These are phyloP conservation scores for Saccharomycopsis fibuligera DNA, from an alignment of 805 yeast species.

Conservation along the genomic window DNA sequence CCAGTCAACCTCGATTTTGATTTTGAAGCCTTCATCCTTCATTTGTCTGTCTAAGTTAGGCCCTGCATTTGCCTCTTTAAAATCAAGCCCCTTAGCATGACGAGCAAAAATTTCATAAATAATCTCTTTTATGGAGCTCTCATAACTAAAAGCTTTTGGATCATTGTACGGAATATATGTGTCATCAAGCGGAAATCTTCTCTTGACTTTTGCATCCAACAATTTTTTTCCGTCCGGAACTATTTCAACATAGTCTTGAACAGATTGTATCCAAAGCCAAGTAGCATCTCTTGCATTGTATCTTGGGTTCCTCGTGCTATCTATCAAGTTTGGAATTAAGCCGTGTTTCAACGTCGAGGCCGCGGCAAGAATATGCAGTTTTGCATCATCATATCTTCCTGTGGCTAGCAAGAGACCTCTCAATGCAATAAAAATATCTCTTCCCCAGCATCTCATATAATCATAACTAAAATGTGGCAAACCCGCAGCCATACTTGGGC, in stretches of 20 bases:
- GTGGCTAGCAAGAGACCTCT: conserved; percentile 78
- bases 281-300: conserved; percentile 96
- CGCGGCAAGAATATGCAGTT: conserved; percentile 73
- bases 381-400: conserved; percentile 75
- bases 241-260: conserved; percentile 68
- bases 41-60: conserved; percentile 81
- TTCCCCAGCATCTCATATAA: conserved; percentile 97
- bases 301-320: conserved; percentile 89
- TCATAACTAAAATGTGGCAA: conserved; percentile 87
- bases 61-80: conserved; percentile 95
- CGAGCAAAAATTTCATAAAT: conserved; percentile 77
- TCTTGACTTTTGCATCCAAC: conserved; percentile 61
- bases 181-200: conserved; percentile 90
- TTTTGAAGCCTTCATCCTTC: conserved; percentile 89
- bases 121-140: conserved; percentile 65
- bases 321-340: conserved; percentile 84
- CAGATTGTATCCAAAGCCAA: conserved; percentile 87
- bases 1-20: conserved; percentile 80
- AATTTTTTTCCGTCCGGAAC: conserved; percentile 68
- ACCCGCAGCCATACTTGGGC: conserved; percentile 90
- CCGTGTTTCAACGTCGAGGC: conserved; percentile 94
- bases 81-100: conserved; percentile 83
- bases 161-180: conserved; percentile 63
- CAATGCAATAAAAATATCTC: conserved; percentile 86
- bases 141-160: conserved; percentile 68